These are phyloP conservation scores for Immersiporthe knoxdaviesiana DNA, from an alignment of 2,329 filamentous ascomycete species.

Conservation along the genomic window DNA sequence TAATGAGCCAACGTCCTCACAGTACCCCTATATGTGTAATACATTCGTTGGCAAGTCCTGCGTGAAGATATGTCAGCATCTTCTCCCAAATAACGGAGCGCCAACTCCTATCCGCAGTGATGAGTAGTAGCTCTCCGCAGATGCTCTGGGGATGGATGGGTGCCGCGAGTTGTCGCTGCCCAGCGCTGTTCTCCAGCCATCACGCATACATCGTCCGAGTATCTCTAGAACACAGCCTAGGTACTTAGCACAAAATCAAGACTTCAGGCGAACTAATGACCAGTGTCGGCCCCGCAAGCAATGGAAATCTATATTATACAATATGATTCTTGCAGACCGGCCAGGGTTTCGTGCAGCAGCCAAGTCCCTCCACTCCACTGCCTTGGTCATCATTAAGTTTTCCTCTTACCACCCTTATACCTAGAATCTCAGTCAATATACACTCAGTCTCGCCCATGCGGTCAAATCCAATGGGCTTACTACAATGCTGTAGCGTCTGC, in stretches of 20 bases:
- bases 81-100: neutral
- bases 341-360: neutral
- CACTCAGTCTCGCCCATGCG: neutral
- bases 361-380: no score
- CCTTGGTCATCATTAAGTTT: neutral
- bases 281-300: no score
- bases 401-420: neutral
- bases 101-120: no score
- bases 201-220: neutral
- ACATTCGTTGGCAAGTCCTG: neutral
- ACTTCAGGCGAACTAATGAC: no score
- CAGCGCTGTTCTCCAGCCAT: neutral
- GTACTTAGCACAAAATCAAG: no score
- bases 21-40: neutral
- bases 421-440: no score
- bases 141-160: neutral
- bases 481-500: neutral
- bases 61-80: neutral
- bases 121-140: no score
- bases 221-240: neutral
- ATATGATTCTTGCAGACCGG: no score
- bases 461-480: neutral
- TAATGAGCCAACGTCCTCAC: neutral
- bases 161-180: no score
- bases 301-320: no score